Base-by-base conservation (phyloP, 148 eudicot genomes). In the Fagopyrum homotropicum region DNA sequence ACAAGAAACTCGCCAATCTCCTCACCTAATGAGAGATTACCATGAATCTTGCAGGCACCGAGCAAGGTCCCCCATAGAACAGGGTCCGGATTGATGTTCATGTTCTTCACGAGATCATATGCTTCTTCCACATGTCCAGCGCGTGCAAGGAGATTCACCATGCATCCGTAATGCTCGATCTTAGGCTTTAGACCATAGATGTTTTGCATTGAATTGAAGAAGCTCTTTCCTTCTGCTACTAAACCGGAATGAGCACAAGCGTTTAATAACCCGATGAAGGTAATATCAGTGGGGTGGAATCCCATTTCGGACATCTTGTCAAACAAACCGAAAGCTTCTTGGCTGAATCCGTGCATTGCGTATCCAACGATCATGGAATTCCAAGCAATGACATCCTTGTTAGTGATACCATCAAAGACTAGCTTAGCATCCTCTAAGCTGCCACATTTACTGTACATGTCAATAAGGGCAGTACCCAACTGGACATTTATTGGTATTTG, bases 361-460 rank as follows among this genome's bases (percentile, higher is more conserved):
- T 90, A 92, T 44, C 91, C 92, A 45, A 73, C 84, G 69, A 95
- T 86, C 97, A 95, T 92, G 4, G 97, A 85, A 75, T 95, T 95
- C 90, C 90, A 95, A 2, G 82, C 84, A 29, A 95, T 85, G 15
- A 88, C 90, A 78, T 95, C 97, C 83, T 95, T 92, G 43, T 75
- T 46, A 26, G n/a, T 56, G 7, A 88, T 82, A 70, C 73, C 72
- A 73, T 90, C 90, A 57, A 96, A 96, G 35, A 96, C 86, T 72
- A 84, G 12, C 29, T 80, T 81, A 0, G 98, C 92, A 45, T 89
- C 91, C 77, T 89, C 91, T 66, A 92, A 83, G 77, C 93, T 87
- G 35, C 99, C 97, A 78, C 97, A 90, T 82, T 89, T 92, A 72
- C 94, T 84, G 76, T 96, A 92, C 99, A 90, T 92, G 77, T 95